phyloP scores from a whole-genome alignment of 1,139 yeast species.

The Kluyveromyces sp. region DNA sequence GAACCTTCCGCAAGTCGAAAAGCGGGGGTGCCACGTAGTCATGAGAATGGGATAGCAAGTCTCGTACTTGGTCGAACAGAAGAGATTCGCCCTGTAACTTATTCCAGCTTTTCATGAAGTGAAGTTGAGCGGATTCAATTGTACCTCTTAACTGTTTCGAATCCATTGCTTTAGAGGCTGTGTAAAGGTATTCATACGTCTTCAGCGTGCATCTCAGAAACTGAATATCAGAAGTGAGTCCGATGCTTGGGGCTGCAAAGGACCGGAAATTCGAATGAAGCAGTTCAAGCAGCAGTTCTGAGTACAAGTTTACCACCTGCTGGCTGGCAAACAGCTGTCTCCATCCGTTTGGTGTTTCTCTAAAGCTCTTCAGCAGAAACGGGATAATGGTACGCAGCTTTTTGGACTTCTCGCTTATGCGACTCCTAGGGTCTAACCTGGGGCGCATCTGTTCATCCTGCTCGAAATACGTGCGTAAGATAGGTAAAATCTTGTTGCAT shows the following conservation, averaged over 20 bases:
- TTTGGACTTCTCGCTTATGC: not conserved
- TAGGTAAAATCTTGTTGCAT: not conserved
- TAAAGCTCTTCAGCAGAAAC: not conserved
- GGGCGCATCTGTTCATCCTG: not conserved
- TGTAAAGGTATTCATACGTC: slow-evolving; percentile 11
- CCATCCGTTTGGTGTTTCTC: not conserved
- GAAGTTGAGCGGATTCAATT: slow-evolving; percentile 14
- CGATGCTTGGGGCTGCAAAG: slow-evolving; percentile 10
- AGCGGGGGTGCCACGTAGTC: slow-evolving; percentile 13
- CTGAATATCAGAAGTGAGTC: slow-evolving; percentile 13
- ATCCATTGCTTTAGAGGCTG: slow-evolving; percentile 5
- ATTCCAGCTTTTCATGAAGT: slow-evolving; percentile 16
- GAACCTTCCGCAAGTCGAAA: slow-evolving; percentile 13
- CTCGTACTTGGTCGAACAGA: slow-evolving; percentile 15
- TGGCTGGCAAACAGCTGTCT: slow-evolving; percentile 8
- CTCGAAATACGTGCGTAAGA: not conserved
- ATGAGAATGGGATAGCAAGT: slow-evolving; percentile 13
- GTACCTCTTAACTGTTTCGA: slow-evolving; percentile 9
- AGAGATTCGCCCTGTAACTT: slow-evolving; percentile 11
- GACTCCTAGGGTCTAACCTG: slow-evolving; percentile 2
- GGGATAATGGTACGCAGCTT: not conserved
- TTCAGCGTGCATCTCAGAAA: slow-evolving; percentile 11
- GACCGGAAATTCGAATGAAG: slow-evolving; percentile 13
- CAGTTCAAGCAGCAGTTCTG: slow-evolving; percentile 11
- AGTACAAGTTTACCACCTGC: slow-evolving; percentile 11